A percentile compares a stretch with the other conserved stretches of the same genome.
These are phyloP conservation scores for Peniophora sp. DNA, from an alignment of 1,284 basidiomycete species.

Conservation along the genomic window DNA sequence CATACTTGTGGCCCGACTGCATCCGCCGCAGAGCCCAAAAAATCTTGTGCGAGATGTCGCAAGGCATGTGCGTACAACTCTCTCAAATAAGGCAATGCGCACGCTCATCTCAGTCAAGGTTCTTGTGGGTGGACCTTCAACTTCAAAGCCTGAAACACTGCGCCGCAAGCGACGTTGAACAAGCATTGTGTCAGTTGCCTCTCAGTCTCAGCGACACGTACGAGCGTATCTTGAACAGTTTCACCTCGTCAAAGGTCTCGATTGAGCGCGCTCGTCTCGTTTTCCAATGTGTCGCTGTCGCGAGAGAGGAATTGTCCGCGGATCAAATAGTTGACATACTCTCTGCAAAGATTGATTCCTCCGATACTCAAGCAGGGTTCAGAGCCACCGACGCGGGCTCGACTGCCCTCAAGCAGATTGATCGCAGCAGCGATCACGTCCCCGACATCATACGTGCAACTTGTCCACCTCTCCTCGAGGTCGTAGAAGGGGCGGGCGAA, in stretches of 20 bases:
- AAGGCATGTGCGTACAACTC: background rate
- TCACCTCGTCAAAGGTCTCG: background rate
- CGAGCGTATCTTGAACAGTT: background rate
- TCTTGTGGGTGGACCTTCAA: background rate
- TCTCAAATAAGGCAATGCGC: background rate
- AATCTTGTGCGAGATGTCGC: background rate
- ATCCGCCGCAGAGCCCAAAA: background rate
- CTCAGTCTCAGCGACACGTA: background rate
- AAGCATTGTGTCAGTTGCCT: background rate
- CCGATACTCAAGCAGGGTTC: background rate
- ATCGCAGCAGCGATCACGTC: no score
- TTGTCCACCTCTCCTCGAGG: no score
- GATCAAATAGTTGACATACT: background rate
- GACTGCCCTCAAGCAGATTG: no score
- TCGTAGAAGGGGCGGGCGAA: no score
- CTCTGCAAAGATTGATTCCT: background rate
- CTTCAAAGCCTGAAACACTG: background rate
- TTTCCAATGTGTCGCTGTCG: background rate
- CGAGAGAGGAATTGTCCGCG: background rate
- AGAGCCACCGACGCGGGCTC: no score
- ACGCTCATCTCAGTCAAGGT: background rate
- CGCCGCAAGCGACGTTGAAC: background rate
- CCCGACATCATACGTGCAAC: no score
- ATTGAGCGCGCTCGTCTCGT: background rate
- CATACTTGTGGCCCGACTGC: background rate